Evolutionary conservation across 257 asterid genomes (phyloP), one percentile per base, ranked within the genome.

Genomic region (Nicotiana undulata): DNA sequence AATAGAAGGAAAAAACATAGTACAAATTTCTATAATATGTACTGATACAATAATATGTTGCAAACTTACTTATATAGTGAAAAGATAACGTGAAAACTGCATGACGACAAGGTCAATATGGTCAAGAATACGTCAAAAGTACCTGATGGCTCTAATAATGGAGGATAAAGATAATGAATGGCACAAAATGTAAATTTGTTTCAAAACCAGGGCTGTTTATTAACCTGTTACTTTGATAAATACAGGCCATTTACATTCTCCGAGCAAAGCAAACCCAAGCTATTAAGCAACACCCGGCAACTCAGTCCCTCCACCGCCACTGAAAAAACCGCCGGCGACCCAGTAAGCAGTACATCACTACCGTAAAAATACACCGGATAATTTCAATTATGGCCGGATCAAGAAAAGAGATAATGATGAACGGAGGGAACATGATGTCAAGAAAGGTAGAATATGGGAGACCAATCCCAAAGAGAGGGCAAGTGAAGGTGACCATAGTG

Each of bases 351-450:
- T 49, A 20, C 44, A 26, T 2, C n/a, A 18, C 40, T 52, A 17
- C 53, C 12, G 67, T 56, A 76, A 18, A 51, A 76, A 0, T 7
- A 76, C 65, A 28, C 17, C 65, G n/a, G 80, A 76, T 31, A 53
- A 76, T 16, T 53, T 17, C 8, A 52, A 76, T 83, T 76, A 91
- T 91, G 93, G 91, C 86, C 51, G 91, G 88, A 82, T 81, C 55
- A 53, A 84, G 85, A n/a, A 66, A 83, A 82, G 70, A 34, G 55
- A 32, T 10, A 4, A 85, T 77, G 86, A 81, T 86, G 79, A 84
- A 82, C 82, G 81, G 89, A 3, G 86, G 90, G 8, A 79, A 76
- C 24, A 70, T 81, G 63, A 76, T 81, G 58, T 67, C 32, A 32
- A 44, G 67, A 63, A 81, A 55, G 26, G 20, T 49, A 3, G 81